Evolutionary conservation across 352 stramenopile genomes (phyloP), one percentile per base, ranked within the genome.

Genomic region (Pythium chondricola): DNA sequence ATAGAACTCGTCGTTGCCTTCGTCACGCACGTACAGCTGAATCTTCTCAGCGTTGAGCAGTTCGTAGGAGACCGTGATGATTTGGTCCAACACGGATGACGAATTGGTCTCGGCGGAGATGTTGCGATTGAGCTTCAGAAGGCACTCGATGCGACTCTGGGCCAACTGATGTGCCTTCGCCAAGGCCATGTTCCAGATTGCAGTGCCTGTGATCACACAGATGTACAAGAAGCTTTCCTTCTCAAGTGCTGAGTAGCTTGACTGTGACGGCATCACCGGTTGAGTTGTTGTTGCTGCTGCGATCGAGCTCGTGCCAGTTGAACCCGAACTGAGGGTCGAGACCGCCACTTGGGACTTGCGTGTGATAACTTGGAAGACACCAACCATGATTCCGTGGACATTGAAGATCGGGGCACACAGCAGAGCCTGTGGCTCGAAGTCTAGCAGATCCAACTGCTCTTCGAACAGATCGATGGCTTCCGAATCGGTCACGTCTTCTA

Each of bases 351-450:
- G 1, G 33, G 30, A 32, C 36, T 52, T 32, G 73, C 79, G 21
- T 51, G 71, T 86, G 30, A 83, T 75, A 22, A 78, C 67, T 43
- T 86, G 74, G 31, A 83, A 79, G 5, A 82, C 74, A 8, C 74
- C 74, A 17, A 86, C 56, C 39, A 83, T 49, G 25, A 80, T 48
- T 0, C 74, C 70, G 48, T 86, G 71, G n/a, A 72, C 71, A 29
- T 83, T 86, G 47, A 78, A 73, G 17, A 83, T 86, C 2, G 74
- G 71, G 0, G 60, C 58, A 27, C 74, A 86, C 2, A 86, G 50
- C 30, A 84, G 47, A 17, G 64, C 69, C 26, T 81, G 71, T 4
- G 67, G 75, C 11, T 79, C 67, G 40, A 88, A 88, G 27, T 83
- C 73, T 1, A 88, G 66, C 32, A 81, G 59, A 39, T 84, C 69